Evolutionary conservation across 768 basidiomycete genomes (phyloP).

Genomic region (Lactarius pseudohatsudake): DNA sequence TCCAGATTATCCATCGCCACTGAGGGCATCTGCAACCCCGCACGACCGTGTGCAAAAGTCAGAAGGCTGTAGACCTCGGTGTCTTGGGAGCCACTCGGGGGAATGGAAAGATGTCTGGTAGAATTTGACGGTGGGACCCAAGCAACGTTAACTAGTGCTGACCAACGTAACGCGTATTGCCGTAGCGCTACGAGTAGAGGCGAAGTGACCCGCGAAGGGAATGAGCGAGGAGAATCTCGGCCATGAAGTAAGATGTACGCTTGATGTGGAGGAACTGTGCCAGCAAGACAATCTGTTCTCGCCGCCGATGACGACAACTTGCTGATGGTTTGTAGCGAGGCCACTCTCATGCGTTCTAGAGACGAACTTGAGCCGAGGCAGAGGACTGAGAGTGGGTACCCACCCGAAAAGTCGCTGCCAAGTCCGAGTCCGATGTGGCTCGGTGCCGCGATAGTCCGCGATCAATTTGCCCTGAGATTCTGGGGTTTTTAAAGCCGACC

Average conservation of each 20-base stretch:
- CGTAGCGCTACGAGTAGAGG: constrained; percentile 53
- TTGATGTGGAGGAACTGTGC: constrained; percentile 24
- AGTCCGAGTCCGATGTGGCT: constrained; percentile 4
- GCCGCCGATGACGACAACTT: not conserved
- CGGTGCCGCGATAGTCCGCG: not conserved
- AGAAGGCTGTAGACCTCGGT: constrained; percentile 42
- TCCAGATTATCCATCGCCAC: constrained; percentile 53
- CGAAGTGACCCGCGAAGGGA: constrained; percentile 26
- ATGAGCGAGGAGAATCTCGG: constrained; percentile 18
- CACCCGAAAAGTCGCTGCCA: not conserved
- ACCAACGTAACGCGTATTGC: constrained; percentile 45
- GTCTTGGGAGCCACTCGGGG: constrained; percentile 27
- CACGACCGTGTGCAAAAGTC: constrained; percentile 50
- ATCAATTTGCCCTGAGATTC: not conserved
- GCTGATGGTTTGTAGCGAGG: not conserved
- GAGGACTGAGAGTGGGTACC: not conserved
- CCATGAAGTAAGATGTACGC: constrained; percentile 26
- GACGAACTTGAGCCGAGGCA: not conserved
- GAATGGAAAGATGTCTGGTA: constrained; percentile 29
- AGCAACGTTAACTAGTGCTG: constrained; percentile 60
- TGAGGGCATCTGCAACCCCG: constrained; percentile 49
- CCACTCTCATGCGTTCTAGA: constrained; percentile 9
- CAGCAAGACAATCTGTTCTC: constrained; percentile 15
- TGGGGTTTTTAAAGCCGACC: not conserved
- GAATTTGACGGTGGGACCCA: constrained; percentile 41